Percentiles rank a stretch among this genome's conserved stretches.
Evolutionary conservation across 106 monocot species (phyloP).

Genomic region (Hemerocallis citrina): DNA sequence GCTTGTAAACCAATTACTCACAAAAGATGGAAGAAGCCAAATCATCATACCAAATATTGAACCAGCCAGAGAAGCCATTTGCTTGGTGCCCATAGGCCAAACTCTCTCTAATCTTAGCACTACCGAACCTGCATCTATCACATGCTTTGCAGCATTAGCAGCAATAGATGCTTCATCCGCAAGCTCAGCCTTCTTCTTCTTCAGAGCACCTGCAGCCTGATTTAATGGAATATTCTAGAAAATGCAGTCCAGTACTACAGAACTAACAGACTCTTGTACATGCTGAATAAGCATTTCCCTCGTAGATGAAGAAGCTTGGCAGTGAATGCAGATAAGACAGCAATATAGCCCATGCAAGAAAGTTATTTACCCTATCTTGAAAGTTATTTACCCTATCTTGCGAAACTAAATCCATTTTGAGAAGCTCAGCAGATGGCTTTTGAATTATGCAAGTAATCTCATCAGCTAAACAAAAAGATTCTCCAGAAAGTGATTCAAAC

Average conservation of each 20-base stretch:
- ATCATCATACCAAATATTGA: constrained; percentile 90
- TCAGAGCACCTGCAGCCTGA: constrained; percentile 22
- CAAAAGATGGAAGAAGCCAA: constrained; percentile 83
- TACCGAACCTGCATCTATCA: constrained; percentile 43
- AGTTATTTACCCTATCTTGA: constrained; percentile 54
- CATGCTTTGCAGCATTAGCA: constrained; percentile 66
- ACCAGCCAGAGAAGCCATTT: constrained; percentile 84
- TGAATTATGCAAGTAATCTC: constrained; percentile 64
- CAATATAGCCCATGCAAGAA: constrained; percentile 81
- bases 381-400: constrained; percentile 46
- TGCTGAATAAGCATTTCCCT: constrained; percentile 56
- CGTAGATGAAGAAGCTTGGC: constrained; percentile 50
- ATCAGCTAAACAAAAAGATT: constrained; percentile 51
- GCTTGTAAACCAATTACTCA: constrained; percentile 80
- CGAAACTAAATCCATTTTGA: constrained; percentile 51
- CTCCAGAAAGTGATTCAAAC: constrained; percentile 35
- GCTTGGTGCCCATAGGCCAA: constrained; percentile 59
- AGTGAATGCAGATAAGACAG: constrained; percentile 60
- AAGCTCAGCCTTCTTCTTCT: constrained; percentile 72
- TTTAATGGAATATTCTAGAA: constrained; percentile 93
- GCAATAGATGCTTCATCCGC: constrained; percentile 49
- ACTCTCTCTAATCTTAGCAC: constrained; percentile 48
- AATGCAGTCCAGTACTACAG: constrained; percentile 60
- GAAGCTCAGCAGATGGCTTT: constrained; percentile 39
- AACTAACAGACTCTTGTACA: constrained; percentile 70